Evolutionary conservation across 1,284 basidiomycete genomes (phyloP).

Genomic region (Moniliella sp.): DNA sequence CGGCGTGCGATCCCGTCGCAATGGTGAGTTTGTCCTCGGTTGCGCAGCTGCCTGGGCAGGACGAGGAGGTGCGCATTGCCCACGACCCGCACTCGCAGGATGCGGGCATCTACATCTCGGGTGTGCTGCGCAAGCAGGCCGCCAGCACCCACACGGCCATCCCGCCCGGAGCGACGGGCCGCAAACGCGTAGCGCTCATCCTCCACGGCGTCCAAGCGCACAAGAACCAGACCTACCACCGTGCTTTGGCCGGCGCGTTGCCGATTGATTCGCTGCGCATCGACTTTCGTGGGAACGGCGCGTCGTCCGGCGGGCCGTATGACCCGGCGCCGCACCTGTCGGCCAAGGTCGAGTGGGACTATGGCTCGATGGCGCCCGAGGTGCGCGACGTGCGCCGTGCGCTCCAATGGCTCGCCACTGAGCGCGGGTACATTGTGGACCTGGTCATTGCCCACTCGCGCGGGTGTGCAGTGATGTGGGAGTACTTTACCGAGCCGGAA

Average conservation of each 20-base stretch:
- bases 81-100: too few species aligned
- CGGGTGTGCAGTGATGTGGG: slow-evolving; percentile 32
- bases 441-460: slow-evolving; percentile 52
- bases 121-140: too few species aligned
- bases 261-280: slow-evolving; percentile 60
- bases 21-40: too few species aligned
- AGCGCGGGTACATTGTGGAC: slow-evolving; percentile 47
- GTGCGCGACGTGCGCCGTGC: slow-evolving; percentile 44
- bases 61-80: too few species aligned
- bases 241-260: slow-evolving; percentile 46
- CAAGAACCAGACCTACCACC: slow-evolving; percentile 54
- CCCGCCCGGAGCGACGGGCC: too few species aligned
- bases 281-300: slow-evolving; percentile 44
- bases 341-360: too few species aligned
- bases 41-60: too few species aligned
- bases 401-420: slow-evolving; percentile 42
- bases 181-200: slow-evolving; percentile 13
- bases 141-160: too few species aligned
- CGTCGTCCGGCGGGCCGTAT: slow-evolving; percentile 2
- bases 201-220: slow-evolving; percentile 20
- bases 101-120: too few species aligned
- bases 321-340: too few species aligned
- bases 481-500: slow-evolving; percentile 1
- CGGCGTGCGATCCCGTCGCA: too few species aligned
- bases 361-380: background rate